Conservation (phyloP, 129 eudicot genomes). For the Mikania micrantha region DNA sequence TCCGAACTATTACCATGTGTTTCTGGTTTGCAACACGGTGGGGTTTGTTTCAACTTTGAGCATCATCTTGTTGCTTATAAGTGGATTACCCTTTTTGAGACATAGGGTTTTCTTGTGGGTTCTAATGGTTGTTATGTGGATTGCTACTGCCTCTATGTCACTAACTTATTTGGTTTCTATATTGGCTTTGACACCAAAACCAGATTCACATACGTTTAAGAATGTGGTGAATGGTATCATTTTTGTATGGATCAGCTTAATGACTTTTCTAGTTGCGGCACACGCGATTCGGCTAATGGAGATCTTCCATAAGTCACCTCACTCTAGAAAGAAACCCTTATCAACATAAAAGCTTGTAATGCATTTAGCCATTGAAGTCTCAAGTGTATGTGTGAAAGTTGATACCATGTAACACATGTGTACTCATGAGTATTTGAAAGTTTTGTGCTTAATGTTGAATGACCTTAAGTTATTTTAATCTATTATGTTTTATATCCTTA, state of each 20-base stretch:
- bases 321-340: not conserved
- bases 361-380: not conserved
- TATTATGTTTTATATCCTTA: not conserved
- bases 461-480: too few species aligned
- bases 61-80: constrained; percentile 44
- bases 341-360: not conserved
- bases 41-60: constrained; percentile 41
- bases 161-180: constrained; percentile 29
- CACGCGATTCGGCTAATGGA: constrained; percentile 15
- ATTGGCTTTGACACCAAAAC: constrained; percentile 24
- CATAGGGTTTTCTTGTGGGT: constrained; percentile 35
- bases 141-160: constrained; percentile 34
- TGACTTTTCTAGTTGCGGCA: constrained; percentile 31
- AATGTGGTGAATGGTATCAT: not conserved
- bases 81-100: constrained; percentile 38
- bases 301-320: not conserved
- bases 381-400: not conserved
- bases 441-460: not conserved
- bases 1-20: constrained; percentile 3
- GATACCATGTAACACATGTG: too few species aligned
- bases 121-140: constrained; percentile 47
- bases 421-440: not conserved
- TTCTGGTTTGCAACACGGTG: constrained; percentile 27
- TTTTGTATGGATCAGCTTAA: constrained; percentile 31
- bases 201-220: not conserved